Evolutionary conservation across 2,329 filamentous ascomycete species (phyloP).

Genomic region (Zarea fungicola): DNA sequence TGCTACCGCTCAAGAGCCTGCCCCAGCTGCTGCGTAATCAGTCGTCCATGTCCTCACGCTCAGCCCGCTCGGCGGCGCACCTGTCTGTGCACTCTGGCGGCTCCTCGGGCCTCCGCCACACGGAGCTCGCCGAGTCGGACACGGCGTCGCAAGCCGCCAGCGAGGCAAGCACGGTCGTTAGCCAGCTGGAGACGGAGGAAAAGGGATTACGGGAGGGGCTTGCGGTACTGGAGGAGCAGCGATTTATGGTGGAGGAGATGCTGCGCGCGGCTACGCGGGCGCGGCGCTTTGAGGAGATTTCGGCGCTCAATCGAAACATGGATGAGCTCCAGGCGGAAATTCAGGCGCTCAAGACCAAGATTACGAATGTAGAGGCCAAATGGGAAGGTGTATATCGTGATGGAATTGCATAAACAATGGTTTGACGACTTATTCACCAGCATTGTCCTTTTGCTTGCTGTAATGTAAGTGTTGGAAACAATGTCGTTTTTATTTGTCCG

Average conservation of each 20-base stretch:
- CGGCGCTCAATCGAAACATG: slow-evolving; percentile 70
- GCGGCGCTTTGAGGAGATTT: slow-evolving; percentile 80
- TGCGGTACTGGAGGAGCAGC: slow-evolving; percentile 85
- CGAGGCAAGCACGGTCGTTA: slow-evolving; percentile 49
- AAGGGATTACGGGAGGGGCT: slow-evolving; percentile 73
- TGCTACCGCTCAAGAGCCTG: slow-evolving; percentile 77
- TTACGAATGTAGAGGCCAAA: slow-evolving; percentile 59
- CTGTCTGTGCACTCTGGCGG: slow-evolving; percentile 30
- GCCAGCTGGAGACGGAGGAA: slow-evolving; percentile 71
- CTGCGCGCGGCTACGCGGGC: slow-evolving; percentile 69
- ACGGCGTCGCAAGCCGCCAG: slow-evolving; percentile 40
- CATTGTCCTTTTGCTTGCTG: too few relatives aligned
- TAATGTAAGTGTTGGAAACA: not conserved
- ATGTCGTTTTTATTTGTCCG: not conserved
- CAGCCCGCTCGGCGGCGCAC: slow-evolving; percentile 26
- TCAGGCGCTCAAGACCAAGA: slow-evolving; percentile 56
- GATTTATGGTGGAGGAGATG: slow-evolving; percentile 85
- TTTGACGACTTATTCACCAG: too few relatives aligned
- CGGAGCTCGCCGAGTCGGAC: slow-evolving; percentile 41
- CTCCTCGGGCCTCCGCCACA: slow-evolving; percentile 40
- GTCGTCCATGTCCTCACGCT: slow-evolving; percentile 29
- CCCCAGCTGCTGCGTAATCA: slow-evolving; percentile 56
- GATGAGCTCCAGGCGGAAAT: slow-evolving; percentile 82
- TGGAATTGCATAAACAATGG: slow-evolving; percentile 18
- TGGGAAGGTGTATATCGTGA: slow-evolving; percentile 49